Base-by-base conservation (phyloP, 2,329 filamentous ascomycete species). In the Cercospora janseana region DNA sequence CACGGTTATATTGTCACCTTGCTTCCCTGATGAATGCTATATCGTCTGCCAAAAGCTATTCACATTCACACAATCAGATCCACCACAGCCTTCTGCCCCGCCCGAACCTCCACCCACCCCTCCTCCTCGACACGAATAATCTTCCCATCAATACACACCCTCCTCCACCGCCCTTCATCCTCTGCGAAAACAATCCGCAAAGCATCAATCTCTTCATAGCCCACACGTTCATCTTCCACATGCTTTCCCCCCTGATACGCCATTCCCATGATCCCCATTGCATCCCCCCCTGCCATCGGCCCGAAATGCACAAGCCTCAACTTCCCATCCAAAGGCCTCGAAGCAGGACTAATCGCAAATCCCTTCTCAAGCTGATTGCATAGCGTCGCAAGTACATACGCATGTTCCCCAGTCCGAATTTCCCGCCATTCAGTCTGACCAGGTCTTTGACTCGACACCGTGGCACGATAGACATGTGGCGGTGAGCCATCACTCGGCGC, bases 81-180 rank as follows among this genome's bases (percentile, higher is more conserved):
- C 15, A 76, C 46, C 2, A 74, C 69, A 4, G 61, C 61, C 24
- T 62, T 60, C 6, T 67, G 64, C 18, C 79, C 75, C 62, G 72
- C 79, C 55, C 67, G 69, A 0, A 95, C 78, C 52, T 81, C 79
- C 68, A 95, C 80, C 76, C 81, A 85, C 0, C 90, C 90, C 2
- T 79, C 82, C 44, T 75, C 67, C 15, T 86, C 85, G 1, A 95
- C 72, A 51, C 81, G 78, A 3, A 96, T 81, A 61, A 95, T 94
- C 46, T 86, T 89, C 3, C 92, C 92, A 68, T 97, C 92, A n/a
- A 97, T 76, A 66, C 92, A 97, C 10, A 95, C 79, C 63, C 91
- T 82, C 54, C 92, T 77, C 90, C 90, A 96, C 45, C 82, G 75
- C 1, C 73, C 74, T n/a, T 88, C 82, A 12, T 79, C 73, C 62